Conservation (phyloP, 2,329 filamentous ascomycete genomes). For the Aspergillus proliferans region DNA sequence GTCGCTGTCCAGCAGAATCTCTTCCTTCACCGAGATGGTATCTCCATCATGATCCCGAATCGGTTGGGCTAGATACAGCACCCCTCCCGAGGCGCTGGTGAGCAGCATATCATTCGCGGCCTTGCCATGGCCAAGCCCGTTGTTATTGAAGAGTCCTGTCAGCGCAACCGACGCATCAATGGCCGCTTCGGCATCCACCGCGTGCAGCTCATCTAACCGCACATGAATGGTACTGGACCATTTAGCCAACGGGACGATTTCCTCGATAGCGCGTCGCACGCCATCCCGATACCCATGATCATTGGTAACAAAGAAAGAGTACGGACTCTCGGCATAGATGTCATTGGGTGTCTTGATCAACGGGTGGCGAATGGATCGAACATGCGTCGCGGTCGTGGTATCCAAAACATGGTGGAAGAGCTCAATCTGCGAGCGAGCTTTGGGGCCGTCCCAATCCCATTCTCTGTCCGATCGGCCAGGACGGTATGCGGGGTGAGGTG, state of each 20-base stretch:
- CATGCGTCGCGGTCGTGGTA: slow-evolving; percentile 36
- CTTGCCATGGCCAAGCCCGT: slow-evolving; percentile 50
- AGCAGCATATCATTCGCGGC: slow-evolving; percentile 28
- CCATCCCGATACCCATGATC: slow-evolving; percentile 53
- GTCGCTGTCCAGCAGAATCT: slow-evolving; percentile 39
- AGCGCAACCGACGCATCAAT: slow-evolving; percentile 43
- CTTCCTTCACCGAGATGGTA: slow-evolving; percentile 37
- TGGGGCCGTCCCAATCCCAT: slow-evolving; percentile 20
- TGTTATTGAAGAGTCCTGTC: slow-evolving; percentile 47
- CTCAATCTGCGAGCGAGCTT: slow-evolving; percentile 51
- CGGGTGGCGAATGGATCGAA: slow-evolving; percentile 50
- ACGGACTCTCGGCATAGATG: slow-evolving; percentile 43
- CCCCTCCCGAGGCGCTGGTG: slow-evolving; percentile 40
- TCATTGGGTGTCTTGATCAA: slow-evolving; percentile 56
- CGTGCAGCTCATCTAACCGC: slow-evolving; percentile 24
- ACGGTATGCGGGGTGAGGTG: slow-evolving; percentile 43
- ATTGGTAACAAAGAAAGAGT: slow-evolving; percentile 54
- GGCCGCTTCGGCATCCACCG: slow-evolving; percentile 23
- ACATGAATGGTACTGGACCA: slow-evolving; percentile 50
- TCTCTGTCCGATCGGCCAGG: slow-evolving; percentile 6
- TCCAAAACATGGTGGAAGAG: slow-evolving; percentile 51
- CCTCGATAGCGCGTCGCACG: slow-evolving; percentile 43
- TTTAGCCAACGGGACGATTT: slow-evolving; percentile 32
- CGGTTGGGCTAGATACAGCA: slow-evolving; percentile 37
- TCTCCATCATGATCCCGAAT: slow-evolving; percentile 15